Conservation (phyloP, 495 filamentous ascomycete genomes). For the Podospora pseudopauciseta region DNA sequence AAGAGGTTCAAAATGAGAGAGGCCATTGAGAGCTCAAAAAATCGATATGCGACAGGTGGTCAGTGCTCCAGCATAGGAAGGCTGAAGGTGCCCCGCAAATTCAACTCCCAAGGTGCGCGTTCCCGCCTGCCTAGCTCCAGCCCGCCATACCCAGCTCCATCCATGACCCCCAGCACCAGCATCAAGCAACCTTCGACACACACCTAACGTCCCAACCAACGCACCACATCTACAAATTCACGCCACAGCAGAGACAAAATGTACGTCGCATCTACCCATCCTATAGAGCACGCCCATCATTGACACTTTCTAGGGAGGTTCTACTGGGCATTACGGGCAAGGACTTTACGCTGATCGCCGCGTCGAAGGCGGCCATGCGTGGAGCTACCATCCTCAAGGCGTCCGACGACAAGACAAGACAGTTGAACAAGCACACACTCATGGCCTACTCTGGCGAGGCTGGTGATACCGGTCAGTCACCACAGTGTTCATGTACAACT, state of each 20-base stretch:
- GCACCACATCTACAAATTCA: conserved; percentile 1
- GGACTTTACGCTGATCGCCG: conserved; percentile 96
- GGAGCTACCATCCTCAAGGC: conserved; percentile 95
- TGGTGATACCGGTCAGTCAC: conserved; percentile 78
- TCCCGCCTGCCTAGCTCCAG: conserved; percentile 14
- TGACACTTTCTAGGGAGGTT: conserved; percentile 70
- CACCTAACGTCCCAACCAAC: conserved; percentile 1
- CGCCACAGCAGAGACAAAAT: conserved; percentile 28
- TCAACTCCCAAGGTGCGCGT: conserved; percentile 7
- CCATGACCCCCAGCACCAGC: conserved; percentile 8
- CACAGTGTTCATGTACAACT: not conserved
- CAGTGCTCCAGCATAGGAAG: not conserved
- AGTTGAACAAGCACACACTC: conserved; percentile 84
- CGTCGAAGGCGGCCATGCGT: conserved; percentile 96
- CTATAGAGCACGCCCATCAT: not conserved
- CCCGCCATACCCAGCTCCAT: conserved; percentile 1
- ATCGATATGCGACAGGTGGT: not conserved
- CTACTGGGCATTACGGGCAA: conserved; percentile 96
- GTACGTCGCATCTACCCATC: conserved; percentile 21
- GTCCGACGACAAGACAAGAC: conserved; percentile 90
- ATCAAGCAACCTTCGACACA: not conserved
- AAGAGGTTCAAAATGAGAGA: not conserved
- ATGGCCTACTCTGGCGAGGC: conserved; percentile 98
- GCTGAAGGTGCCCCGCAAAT: conserved; percentile 2
- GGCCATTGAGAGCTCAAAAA: not conserved